These are phyloP conservation scores for Bullera alba DNA, from an alignment of 768 basidiomycete genomes.

Conservation along the genomic window DNA sequence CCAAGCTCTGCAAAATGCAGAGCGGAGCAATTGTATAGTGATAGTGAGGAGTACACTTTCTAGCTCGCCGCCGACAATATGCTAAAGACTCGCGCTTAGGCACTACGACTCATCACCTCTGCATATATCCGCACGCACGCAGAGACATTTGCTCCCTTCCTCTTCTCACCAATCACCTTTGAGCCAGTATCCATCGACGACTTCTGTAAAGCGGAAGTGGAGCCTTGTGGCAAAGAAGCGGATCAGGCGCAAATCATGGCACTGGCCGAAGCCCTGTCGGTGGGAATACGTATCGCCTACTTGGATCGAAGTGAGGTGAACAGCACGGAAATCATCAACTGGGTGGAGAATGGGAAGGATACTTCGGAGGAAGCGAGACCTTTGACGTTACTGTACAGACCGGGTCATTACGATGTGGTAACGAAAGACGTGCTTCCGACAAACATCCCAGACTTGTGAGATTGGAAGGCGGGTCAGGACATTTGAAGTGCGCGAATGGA, in stretches of 20 bases:
- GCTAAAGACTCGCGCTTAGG: slow-evolving; percentile 55
- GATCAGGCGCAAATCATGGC: slow-evolving; percentile 81
- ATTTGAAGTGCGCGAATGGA: neutral
- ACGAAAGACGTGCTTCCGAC: slow-evolving; percentile 29
- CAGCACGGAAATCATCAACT: slow-evolving; percentile 44
- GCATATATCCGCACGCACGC: slow-evolving; percentile 67
- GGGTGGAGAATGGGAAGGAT: slow-evolving; percentile 48
- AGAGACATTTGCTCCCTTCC: slow-evolving; percentile 61
- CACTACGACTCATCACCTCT: slow-evolving; percentile 73
- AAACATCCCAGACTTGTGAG: neutral
- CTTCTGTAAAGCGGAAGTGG: slow-evolving; percentile 74
- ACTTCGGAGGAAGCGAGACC: slow-evolving; percentile 50
- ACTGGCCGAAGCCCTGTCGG: slow-evolving; percentile 59
- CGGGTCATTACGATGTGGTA: slow-evolving; percentile 82
- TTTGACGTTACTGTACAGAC: slow-evolving; percentile 67
- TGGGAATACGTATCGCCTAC: slow-evolving; percentile 70
- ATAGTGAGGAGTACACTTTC: slow-evolving; percentile 36
- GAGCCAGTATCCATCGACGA: slow-evolving; percentile 55
- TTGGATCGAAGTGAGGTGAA: slow-evolving; percentile 57
- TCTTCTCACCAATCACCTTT: slow-evolving; percentile 67
- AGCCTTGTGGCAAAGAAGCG: slow-evolving; percentile 49
- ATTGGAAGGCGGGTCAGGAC: neutral
- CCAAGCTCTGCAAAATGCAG: slow-evolving; percentile 38
- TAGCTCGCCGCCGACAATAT: neutral
- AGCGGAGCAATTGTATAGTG: slow-evolving; percentile 42